Evolutionary conservation across 352 stramenopile genomes (phyloP).

Genomic region (Globisporangium emineosum): DNA sequence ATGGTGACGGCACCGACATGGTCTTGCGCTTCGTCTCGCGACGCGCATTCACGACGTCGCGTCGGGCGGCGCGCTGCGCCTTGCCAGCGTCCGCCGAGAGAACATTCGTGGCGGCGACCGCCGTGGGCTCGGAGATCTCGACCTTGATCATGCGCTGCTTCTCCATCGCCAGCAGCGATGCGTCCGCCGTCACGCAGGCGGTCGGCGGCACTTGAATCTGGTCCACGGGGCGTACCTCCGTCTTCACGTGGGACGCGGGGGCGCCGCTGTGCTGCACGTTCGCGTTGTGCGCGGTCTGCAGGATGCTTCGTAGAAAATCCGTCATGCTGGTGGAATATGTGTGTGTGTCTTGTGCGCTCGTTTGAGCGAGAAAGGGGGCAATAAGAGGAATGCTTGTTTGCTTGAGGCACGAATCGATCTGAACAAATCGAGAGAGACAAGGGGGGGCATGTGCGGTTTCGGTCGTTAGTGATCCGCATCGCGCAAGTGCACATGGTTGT

Average conservation of each 20-base stretch:
- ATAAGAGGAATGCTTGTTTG: not conserved
- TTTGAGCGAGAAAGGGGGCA: not conserved
- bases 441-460: not conserved
- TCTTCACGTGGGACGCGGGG: slow-evolving; percentile 21
- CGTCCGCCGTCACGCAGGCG: slow-evolving; percentile 15
- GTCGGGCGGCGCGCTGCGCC: slow-evolving; percentile 58
- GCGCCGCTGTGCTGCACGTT: slow-evolving; percentile 7
- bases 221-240: slow-evolving; percentile 46
- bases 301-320: slow-evolving; percentile 76
- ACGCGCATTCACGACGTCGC: slow-evolving; percentile 63
- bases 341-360: slow-evolving; percentile 6
- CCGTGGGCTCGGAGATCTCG: slow-evolving; percentile 25
- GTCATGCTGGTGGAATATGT: slow-evolving; percentile 42
- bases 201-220: slow-evolving; percentile 54
- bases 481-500: not conserved
- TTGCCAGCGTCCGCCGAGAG: slow-evolving; percentile 33
- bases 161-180: slow-evolving; percentile 22
- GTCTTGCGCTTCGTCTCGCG: slow-evolving; percentile 76
- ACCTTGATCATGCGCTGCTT: slow-evolving; percentile 64
- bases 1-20: slow-evolving; percentile 19
- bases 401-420: not conserved
- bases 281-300: slow-evolving; percentile 45
- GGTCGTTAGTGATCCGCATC: not conserved
- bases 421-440: not conserved
- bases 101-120: not conserved